Base-by-base conservation (phyloP, 805 yeast genomes). In the Barnettozyma siamensis region DNA sequence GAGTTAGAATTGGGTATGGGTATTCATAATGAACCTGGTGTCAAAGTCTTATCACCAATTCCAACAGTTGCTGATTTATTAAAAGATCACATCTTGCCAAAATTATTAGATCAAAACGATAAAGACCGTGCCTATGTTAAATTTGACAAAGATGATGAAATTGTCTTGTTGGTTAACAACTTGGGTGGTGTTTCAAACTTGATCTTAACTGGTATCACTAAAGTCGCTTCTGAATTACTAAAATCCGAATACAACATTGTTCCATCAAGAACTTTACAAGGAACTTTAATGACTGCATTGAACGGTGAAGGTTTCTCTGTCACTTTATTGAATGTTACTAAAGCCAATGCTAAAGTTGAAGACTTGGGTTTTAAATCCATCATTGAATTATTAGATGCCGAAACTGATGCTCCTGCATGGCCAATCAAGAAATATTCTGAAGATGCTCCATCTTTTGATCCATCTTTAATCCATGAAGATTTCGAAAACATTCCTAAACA, bases 1-100 rank as follows among this genome's bases (percentile, higher is more conserved):
- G 87, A 85, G 61, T 82, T 84, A 58, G 98, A 89, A 61, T 72
- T 89, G 44, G 98, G 98, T 21, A 82, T 89, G 80, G 98, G 98
- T 34, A 89, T 89, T 46, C 98, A 89, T 63, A 89, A 89, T 55
- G 98, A 89, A 60, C 93, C 96, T 1, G 97, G 97, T 46, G 80
- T 80, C 43, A 69, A 73, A 54, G 54, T 63, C 13, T 48, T 70
- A 19, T 64, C 65, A 15, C 71, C 72, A 40, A 76, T 89, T 51
- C 96, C 97, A 20, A 59, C 76, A 1, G 76, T 87, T 38, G 80
- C 77, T 15, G 74, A 73, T 0, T 64, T 91, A 26, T 67, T 79
- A 35, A 59, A 71, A 23, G 66, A 70, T 20, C 69, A 75, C 24
- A 69, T 91, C 68, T 71, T 83, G 40, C 69, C 78, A 34, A 76